Evolutionary conservation across 345 rosid genomes (phyloP), one percentile per base, ranked within the genome.

Genomic region (Salix koriyanagi): DNA sequence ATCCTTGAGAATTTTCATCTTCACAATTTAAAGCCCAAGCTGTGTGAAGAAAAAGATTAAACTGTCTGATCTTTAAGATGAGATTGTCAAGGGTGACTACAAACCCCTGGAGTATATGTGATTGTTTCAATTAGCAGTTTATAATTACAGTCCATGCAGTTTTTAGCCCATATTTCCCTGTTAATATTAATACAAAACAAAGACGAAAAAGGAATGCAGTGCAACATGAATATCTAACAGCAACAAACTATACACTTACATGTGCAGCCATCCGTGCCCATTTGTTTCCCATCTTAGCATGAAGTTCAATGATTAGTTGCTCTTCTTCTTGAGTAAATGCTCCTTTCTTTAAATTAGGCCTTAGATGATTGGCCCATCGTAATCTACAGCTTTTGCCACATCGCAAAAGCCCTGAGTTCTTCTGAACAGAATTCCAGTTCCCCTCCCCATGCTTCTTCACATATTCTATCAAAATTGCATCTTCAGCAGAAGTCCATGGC

Each of bases 251-350:
- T 65, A 79, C 14, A 79, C 90, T 88, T 93, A 96, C 99, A 85
- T 91, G 91, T 73, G 97, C 96, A 79, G 99, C 97, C 92, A 95
- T 95, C 76, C 88, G 94, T 44, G 99, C 98, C 99, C 99, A 95
- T 85, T 95, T 95, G 88, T 96, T 96, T 76, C 99, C 99, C 92
- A 96, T 88, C 84, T 93, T 90, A 74, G 95, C 88, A 80, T 93
- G 99, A 79, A 96, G 91, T 75, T 93, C 94, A 77, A 92, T 83
- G 75, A 96, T 96, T 83, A 91, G 88, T 74, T 87, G 91, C 78
- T 96, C 99, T 84, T 96, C 99, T 75, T 93, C 94, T 39, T 74
- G 92, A 66, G 96, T 91, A 87, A 96, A 96, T 42, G 97, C 92
- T 75, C 97, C 99, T 89, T 96, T 96, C 91, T 92, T 96, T 85